A percentile compares a stretch with the other conserved stretches of the same genome.
phyloP scores from a whole-genome alignment of 2,329 filamentous ascomycete species.

The Beauveria bassiana region DNA sequence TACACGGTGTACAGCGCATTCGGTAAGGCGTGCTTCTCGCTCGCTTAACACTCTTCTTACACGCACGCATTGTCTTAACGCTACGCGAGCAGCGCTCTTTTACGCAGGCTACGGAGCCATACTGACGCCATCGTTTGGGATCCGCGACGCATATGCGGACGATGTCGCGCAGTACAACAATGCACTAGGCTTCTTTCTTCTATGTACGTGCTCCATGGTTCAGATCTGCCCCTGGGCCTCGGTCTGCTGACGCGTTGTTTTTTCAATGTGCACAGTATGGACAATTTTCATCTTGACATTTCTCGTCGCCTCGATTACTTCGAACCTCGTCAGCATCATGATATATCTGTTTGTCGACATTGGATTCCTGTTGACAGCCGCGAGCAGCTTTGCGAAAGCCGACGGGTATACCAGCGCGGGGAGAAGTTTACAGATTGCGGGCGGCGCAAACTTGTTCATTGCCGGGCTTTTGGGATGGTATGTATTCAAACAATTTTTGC shows the following conservation, averaged over 20 bases:
- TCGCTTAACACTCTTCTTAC: background rate
- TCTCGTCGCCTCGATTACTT: conserved; percentile 18
- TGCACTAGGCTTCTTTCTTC: conserved; percentile 20
- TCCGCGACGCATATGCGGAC: conserved; percentile 19
- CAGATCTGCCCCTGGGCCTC: no score
- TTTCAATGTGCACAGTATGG: conserved; percentile 15
- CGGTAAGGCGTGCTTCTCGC: conserved; percentile 22
- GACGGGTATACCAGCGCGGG: conserved; percentile 16
- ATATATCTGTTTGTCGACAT: conserved; percentile 20
- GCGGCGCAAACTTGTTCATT: conserved; percentile 19
- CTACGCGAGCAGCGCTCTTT: conserved; percentile 15
- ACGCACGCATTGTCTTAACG: background rate
- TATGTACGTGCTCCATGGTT: conserved; percentile 12
- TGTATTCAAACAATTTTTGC: background rate
- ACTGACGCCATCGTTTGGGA: conserved; percentile 19
- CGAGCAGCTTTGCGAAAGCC: conserved; percentile 20
- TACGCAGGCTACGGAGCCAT: conserved; percentile 21
- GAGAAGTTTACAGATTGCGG: conserved; percentile 16
- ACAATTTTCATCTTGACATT: conserved; percentile 19
- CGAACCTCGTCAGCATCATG: conserved; percentile 19
- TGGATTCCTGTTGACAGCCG: conserved; percentile 17
- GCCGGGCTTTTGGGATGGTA: conserved; percentile 21
- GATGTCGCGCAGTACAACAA: conserved; percentile 19
- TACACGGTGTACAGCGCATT: conserved; percentile 49
- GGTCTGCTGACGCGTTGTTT: background rate